Conservation (phyloP, 495 filamentous ascomycete species). For the Tuber microsphaerosporum region DNA sequence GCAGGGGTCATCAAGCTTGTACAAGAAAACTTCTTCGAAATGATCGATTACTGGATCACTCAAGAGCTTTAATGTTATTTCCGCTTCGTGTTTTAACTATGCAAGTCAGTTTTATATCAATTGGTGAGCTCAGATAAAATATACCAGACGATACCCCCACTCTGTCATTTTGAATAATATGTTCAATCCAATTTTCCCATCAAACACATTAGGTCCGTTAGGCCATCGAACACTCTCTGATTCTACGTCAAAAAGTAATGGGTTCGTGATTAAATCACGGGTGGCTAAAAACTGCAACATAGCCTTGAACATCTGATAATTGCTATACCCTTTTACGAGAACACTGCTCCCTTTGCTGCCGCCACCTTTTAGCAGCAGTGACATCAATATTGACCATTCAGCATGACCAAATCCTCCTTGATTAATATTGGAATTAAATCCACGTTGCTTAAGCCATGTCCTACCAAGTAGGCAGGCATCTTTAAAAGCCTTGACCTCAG, state of each 20-base stretch:
- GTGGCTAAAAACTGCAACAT: slow-evolving; percentile 73
- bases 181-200: slow-evolving; percentile 66
- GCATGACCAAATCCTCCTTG: slow-evolving; percentile 89
- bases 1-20: slow-evolving; percentile 58
- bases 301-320: slow-evolving; percentile 91
- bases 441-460: slow-evolving; percentile 82
- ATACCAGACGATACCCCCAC: slow-evolving; percentile 66
- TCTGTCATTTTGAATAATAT: slow-evolving; percentile 83
- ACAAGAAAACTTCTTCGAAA: slow-evolving; percentile 75
- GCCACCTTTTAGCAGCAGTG: slow-evolving; percentile 71
- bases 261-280: slow-evolving; percentile 58
- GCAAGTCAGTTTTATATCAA: slow-evolving; percentile 25
- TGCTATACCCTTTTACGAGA: slow-evolving; percentile 71
- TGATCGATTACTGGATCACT: slow-evolving; percentile 67
- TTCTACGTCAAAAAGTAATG: slow-evolving; percentile 50
- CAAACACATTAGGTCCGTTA: slow-evolving; percentile 53
- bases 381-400: slow-evolving; percentile 73
- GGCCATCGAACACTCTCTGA: slow-evolving; percentile 42
- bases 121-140: slow-evolving; percentile 12
- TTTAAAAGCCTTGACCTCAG: slow-evolving; percentile 61
- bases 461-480: slow-evolving; percentile 80
- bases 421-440: slow-evolving; percentile 58
- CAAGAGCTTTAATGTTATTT: slow-evolving; percentile 61
- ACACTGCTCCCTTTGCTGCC: slow-evolving; percentile 61
- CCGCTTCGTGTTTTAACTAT: slow-evolving; percentile 62